Evolutionary conservation across 2,329 filamentous ascomycete species (phyloP), one percentile per base, ranked within the genome.

Genomic region (Calonectria pseudoreteaudii): DNA sequence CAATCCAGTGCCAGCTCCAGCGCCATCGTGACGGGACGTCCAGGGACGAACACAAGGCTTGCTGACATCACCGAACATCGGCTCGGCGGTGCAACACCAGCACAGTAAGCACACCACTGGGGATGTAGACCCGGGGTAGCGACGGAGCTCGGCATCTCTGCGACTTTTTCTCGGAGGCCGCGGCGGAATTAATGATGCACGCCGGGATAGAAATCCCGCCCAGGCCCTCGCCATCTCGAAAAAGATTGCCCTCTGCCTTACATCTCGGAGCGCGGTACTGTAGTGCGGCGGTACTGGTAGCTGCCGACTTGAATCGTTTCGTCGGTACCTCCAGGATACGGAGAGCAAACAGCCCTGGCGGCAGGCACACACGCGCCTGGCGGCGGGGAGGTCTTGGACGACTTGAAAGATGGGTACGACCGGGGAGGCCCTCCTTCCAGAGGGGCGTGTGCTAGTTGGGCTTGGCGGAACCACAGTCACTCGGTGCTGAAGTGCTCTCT

Each of bases 41-140:
- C 47, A 70, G 66, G 49, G 44, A 41, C 65, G 60, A 30, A 20
- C 56, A 64, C 58, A 65, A 60, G 70, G 68, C 68, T 79, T 71
- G 74, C 77, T 80, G 77, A 80, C 78, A 80, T 80, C 77, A 80
- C 78, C 66, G 41, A 70, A 72, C 30, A 23, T 64, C 56, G 50
- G 56, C 66, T 69, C 52, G 56, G 58, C 50, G 60, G 52, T 38
- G 30, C 38, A 60, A 49, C 34, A 44, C 47, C 47, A 64, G 67
- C 49, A 20, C 20, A 58, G 52, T 53, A 66, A 50, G 50, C 34
- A 41, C 52, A 18, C 4, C 16, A 20, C 30, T 28, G 41, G 41
- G 18, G 58, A 64, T 49, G 10, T 53, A 44, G 31, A 49, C 31
- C n/a, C 38, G 60, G 66, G 31, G 47, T n/a, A 68, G 70, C 31